These are phyloP conservation scores for Barbatosphaeria neglecta DNA, from an alignment of 495 filamentous ascomycete genomes.

Conservation along the genomic window DNA sequence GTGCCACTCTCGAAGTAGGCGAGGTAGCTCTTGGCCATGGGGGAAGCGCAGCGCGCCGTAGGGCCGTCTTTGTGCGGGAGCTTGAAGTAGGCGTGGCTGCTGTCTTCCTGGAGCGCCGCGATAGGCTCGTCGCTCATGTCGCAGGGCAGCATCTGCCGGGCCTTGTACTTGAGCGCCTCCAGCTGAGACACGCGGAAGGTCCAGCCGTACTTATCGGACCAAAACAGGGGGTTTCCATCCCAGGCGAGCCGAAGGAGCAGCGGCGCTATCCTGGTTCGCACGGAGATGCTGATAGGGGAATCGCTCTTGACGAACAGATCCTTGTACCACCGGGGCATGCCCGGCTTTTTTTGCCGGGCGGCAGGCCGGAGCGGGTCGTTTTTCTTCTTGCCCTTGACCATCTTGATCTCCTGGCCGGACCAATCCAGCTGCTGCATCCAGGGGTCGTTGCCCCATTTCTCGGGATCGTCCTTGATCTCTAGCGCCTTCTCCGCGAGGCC, in stretches of 20 bases:
- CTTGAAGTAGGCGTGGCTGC: slow-evolving; percentile 66
- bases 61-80: slow-evolving; percentile 94
- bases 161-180: slow-evolving; percentile 51
- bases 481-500: slow-evolving; percentile 65
- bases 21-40: slow-evolving; percentile 82
- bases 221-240: slow-evolving; percentile 81
- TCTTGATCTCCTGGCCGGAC: slow-evolving; percentile 81
- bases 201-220: slow-evolving; percentile 90
- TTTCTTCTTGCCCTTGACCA: slow-evolving; percentile 85
- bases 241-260: slow-evolving; percentile 75
- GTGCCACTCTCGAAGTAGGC: slow-evolving; percentile 83
- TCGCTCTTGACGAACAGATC: slow-evolving; percentile 62
- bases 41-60: slow-evolving; percentile 66
- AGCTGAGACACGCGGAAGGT: slow-evolving; percentile 65
- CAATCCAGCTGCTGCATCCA: slow-evolving; percentile 94
- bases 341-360: slow-evolving; percentile 80
- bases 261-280: slow-evolving; percentile 79
- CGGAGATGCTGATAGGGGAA: slow-evolving; percentile 60
- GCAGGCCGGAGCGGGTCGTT: slow-evolving; percentile 64
- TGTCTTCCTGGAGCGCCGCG: slow-evolving; percentile 51
- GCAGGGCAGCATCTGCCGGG: slow-evolving; percentile 59
- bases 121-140: slow-evolving; percentile 68
- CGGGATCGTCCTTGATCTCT: slow-evolving; percentile 53
- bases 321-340: slow-evolving; percentile 94
- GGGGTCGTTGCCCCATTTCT: slow-evolving; percentile 61